phyloP scores from a whole-genome alignment of 805 yeast species.

The Debaryomyces castellii region DNA sequence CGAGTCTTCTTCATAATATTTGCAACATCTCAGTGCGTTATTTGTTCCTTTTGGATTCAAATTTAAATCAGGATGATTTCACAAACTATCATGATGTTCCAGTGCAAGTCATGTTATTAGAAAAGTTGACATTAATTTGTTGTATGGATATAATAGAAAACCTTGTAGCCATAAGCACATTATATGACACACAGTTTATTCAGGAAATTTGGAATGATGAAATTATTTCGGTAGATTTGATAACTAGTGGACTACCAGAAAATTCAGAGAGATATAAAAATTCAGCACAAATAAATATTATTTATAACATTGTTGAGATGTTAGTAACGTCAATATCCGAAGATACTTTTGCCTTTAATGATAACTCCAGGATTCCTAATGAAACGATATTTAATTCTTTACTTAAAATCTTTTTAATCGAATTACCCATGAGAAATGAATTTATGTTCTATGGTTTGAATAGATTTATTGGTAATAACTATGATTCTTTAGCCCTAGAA shows the following conservation, averaged over 20 bases:
- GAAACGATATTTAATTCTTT: constrained; percentile 26
- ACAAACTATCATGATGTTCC: constrained; percentile 29
- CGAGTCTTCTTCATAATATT: constrained; percentile 13
- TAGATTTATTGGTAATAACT: constrained; percentile 51
- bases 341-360: constrained; percentile 24
- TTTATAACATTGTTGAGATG: constrained; percentile 54
- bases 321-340: constrained; percentile 42
- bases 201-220: constrained; percentile 26
- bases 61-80: constrained; percentile 25
- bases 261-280: constrained; percentile 43
- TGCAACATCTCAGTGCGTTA: constrained; percentile 17
- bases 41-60: constrained; percentile 26
- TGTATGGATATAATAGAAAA: constrained; percentile 59
- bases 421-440: constrained; percentile 37
- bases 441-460: constrained; percentile 55
- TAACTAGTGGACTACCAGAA: constrained; percentile 45
- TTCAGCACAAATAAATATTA: constrained; percentile 46
- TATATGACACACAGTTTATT: constrained; percentile 20
- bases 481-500: constrained; percentile 41
- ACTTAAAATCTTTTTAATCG: constrained; percentile 39
- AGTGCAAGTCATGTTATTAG: constrained; percentile 36
- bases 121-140: constrained; percentile 49
- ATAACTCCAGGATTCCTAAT: constrained; percentile 11
- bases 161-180: constrained; percentile 24
- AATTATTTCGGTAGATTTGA: constrained; percentile 26